Percentiles rank a stretch among this genome's conserved stretches.
These are phyloP conservation scores for Lagenidium giganteum DNA, from an alignment of 352 stramenopile genomes.

Conservation along the genomic window DNA sequence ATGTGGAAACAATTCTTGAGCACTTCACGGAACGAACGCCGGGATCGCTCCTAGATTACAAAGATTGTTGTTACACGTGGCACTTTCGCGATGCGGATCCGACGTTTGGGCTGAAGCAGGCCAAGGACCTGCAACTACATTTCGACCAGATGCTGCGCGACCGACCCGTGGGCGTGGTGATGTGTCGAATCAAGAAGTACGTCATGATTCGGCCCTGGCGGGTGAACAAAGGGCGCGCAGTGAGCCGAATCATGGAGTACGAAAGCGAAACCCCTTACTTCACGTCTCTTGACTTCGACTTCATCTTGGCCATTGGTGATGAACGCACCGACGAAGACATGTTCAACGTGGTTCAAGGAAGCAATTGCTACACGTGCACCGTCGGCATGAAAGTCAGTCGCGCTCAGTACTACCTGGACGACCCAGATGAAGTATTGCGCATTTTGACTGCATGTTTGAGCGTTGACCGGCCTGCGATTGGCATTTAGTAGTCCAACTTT, in stretches of 20 bases:
- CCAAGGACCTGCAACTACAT: constrained; percentile 86
- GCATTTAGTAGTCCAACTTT: no score
- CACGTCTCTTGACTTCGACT: constrained; percentile 75
- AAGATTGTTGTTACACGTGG: constrained; percentile 86
- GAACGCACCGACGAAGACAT: constrained; percentile 88
- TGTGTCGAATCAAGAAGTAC: constrained; percentile 88
- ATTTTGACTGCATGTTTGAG: constrained; percentile 70
- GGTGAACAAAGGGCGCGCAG: constrained; percentile 83
- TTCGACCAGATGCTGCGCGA: constrained; percentile 88
- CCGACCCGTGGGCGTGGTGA: constrained; percentile 77
- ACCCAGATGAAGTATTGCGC: constrained; percentile 72
- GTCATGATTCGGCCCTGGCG: constrained; percentile 81
- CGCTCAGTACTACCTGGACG: constrained; percentile 79
- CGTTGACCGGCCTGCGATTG: constrained; percentile 23
- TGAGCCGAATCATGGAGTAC: constrained; percentile 82
- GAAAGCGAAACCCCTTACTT: constrained; percentile 74
- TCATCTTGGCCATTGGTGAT: constrained; percentile 82
- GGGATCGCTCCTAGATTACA: constrained; percentile 78
- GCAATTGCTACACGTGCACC: constrained; percentile 86
- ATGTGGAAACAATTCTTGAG: constrained; percentile 81
- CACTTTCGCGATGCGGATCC: constrained; percentile 85
- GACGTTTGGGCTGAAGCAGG: constrained; percentile 81
- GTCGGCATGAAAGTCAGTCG: constrained; percentile 86
- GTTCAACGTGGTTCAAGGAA: constrained; percentile 87
- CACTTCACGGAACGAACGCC: constrained; percentile 86